Percentiles rank a stretch among this genome's conserved stretches.
phyloP scores from a whole-genome alignment of 495 filamentous ascomycete species.

The Penicillium arizonense region DNA sequence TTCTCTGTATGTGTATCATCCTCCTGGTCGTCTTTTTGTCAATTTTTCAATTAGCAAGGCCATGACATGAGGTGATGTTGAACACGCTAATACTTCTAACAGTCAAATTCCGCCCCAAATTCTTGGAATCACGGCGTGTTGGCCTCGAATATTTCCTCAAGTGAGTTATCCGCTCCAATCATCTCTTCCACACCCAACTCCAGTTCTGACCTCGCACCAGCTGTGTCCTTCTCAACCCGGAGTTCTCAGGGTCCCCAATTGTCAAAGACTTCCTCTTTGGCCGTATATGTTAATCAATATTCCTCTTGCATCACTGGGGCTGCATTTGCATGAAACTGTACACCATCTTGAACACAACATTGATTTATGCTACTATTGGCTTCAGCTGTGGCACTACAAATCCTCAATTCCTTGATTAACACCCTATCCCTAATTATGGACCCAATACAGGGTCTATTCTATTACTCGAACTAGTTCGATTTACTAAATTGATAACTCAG shows the following conservation, averaged over 20 bases:
- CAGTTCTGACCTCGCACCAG: constrained; percentile 26
- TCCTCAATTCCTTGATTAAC: neutral
- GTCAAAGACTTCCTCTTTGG: constrained; percentile 71
- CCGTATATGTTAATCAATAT: constrained; percentile 28
- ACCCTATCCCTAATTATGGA: too few species aligned
- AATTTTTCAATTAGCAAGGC: too few species aligned
- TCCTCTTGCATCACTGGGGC: neutral
- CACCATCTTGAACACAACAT: neutral
- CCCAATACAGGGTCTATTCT: too few species aligned
- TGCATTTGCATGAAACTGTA: neutral
- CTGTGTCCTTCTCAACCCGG: constrained; percentile 66
- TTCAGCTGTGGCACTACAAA: too few species aligned
- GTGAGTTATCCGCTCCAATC: constrained; percentile 38
- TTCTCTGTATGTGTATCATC: constrained; percentile 54
- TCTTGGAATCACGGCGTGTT: constrained; percentile 62
- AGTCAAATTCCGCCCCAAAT: constrained; percentile 67
- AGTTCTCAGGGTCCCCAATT: constrained; percentile 65
- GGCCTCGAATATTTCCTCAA: constrained; percentile 73
- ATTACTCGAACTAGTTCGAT: neutral
- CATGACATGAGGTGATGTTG: too few species aligned
- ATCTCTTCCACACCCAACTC: constrained; percentile 1
- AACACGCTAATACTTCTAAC: constrained; percentile 11
- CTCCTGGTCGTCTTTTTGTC: too few species aligned
- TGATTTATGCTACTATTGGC: too few species aligned
- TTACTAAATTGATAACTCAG: neutral